A percentile compares a stretch with the other conserved stretches of the same genome.
Conservation (phyloP, 2,329 filamentous ascomycete species). For the Ceratocystis huliohia region DNA sequence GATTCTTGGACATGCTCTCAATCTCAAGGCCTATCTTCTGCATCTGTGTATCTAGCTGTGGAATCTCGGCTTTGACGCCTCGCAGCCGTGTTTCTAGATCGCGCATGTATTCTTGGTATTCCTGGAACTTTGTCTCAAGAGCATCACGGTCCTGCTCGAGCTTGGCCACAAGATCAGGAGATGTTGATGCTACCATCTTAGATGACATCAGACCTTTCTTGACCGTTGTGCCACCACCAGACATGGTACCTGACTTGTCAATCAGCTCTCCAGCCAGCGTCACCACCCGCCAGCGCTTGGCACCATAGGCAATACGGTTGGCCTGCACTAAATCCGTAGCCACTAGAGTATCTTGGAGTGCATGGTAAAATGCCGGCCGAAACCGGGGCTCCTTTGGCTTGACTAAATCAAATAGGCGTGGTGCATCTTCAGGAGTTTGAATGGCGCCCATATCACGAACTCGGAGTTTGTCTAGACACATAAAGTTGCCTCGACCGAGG, state of each 20-base stretch:
- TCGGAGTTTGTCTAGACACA: conserved; percentile 79
- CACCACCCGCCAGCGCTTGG: conserved; percentile 87
- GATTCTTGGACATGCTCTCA: conserved; percentile 72
- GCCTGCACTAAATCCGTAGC: conserved; percentile 89
- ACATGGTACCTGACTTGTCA: conserved; percentile 98
- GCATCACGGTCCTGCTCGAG: conserved; percentile 77
- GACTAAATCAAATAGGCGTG: conserved; percentile 84
- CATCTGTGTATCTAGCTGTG: conserved; percentile 74
- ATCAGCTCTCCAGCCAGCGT: conserved; percentile 92
- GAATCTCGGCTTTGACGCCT: conserved; percentile 63
- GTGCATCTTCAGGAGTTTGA: conserved; percentile 81
- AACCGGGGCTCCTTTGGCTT: conserved; percentile 80
- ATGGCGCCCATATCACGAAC: conserved; percentile 66
- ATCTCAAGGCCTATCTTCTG: conserved; percentile 85
- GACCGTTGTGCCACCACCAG: conserved; percentile 81
- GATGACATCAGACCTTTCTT: conserved; percentile 94
- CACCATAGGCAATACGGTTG: conserved; percentile 91
- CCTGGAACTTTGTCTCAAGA: conserved; percentile 68
- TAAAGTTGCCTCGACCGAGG: conserved; percentile 90
- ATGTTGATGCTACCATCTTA: conserved; percentile 76
- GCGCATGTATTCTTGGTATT: conserved; percentile 73
- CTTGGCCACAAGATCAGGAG: conserved; percentile 76
- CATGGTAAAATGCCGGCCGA: conserved; percentile 83
- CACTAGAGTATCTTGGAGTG: conserved; percentile 88
- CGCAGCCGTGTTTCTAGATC: conserved; percentile 63